Percentiles rank a stretch among this genome's conserved stretches.
These are phyloP conservation scores for Phialocephala sp. DNA, from an alignment of 2,329 filamentous ascomycete genomes.

Conservation along the genomic window DNA sequence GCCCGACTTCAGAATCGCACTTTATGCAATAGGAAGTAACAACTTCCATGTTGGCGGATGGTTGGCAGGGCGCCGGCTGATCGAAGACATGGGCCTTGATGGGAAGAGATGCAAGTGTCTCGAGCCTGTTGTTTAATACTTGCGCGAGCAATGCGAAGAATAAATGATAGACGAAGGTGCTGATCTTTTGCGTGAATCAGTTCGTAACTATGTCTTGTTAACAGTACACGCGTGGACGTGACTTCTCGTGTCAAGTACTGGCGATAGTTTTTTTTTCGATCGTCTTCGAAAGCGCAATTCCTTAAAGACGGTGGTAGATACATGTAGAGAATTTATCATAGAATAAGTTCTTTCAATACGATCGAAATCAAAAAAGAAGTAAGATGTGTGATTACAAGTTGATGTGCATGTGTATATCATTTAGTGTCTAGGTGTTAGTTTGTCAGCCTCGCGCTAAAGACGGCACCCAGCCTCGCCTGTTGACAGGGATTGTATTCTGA, in stretches of 20 bases:
- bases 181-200: not conserved
- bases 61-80: not conserved
- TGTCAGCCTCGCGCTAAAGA: conserved; percentile 19
- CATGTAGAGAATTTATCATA: not conserved
- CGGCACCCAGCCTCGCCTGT: conserved; percentile 12
- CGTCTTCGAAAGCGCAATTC: not conserved
- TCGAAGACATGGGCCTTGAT: not conserved
- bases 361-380: not conserved
- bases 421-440: not conserved
- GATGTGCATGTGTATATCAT: not conserved
- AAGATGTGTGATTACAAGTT: not conserved
- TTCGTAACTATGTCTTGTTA: not conserved
- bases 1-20: conserved; percentile 38
- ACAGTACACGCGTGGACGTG: not conserved
- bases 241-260: not conserved
- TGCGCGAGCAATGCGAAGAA: not conserved
- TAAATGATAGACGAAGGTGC: not conserved
- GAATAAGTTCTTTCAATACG: not conserved
- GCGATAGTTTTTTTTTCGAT: too few relatives aligned
- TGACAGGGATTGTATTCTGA: not conserved
- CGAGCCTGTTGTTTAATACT: too few relatives aligned
- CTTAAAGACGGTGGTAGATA: not conserved
- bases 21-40: conserved; percentile 38
- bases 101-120: too few relatives aligned
- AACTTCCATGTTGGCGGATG: conserved; percentile 30